Conservation (phyloP, 768 basidiomycete genomes). For the Lactifluus hygrophoroides region DNA sequence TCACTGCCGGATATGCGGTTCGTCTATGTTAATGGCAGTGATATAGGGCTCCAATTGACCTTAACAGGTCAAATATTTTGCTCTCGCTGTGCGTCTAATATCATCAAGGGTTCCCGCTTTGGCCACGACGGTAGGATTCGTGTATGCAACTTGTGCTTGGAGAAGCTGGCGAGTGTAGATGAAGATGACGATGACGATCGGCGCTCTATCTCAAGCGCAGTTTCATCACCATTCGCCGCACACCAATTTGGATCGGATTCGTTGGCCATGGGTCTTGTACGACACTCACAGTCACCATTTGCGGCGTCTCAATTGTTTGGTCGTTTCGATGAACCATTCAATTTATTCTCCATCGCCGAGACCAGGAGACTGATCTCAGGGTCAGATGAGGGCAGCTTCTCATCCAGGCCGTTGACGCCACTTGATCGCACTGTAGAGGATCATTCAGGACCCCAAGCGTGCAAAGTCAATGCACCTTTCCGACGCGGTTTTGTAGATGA, state of each 20-base stretch:
- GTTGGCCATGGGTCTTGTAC: conserved; percentile 30
- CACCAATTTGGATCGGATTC: conserved; percentile 59
- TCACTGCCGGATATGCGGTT: conserved; percentile 95
- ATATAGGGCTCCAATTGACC: background rate
- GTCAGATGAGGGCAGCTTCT: conserved; percentile 46
- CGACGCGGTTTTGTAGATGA: conserved; percentile 68
- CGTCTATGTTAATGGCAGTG: conserved; percentile 20
- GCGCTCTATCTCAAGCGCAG: conserved; percentile 68
- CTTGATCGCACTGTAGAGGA: conserved; percentile 39
- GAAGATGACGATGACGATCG: conserved; percentile 88
- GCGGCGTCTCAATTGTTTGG: conserved; percentile 80
- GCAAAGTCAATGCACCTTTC: conserved; percentile 63
- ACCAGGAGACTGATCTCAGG: conserved; percentile 48
- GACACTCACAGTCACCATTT: conserved; percentile 77
- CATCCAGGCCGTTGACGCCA: conserved; percentile 46
- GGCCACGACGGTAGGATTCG: conserved; percentile 94
- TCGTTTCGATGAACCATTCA: conserved; percentile 68
- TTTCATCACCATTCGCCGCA: conserved; percentile 65
- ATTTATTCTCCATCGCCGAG: conserved; percentile 75
- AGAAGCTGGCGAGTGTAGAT: conserved; percentile 80
- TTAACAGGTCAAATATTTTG: conserved; percentile 92
- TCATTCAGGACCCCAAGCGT: conserved; percentile 29
- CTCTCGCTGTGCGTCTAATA: conserved; percentile 91
- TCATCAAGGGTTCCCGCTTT: conserved; percentile 89
- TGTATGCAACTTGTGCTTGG: conserved; percentile 92